Percentiles rank a stretch among this genome's conserved stretches.
Evolutionary conservation across 495 filamentous ascomycete species (phyloP).

Genomic region (Tuber brumale): DNA sequence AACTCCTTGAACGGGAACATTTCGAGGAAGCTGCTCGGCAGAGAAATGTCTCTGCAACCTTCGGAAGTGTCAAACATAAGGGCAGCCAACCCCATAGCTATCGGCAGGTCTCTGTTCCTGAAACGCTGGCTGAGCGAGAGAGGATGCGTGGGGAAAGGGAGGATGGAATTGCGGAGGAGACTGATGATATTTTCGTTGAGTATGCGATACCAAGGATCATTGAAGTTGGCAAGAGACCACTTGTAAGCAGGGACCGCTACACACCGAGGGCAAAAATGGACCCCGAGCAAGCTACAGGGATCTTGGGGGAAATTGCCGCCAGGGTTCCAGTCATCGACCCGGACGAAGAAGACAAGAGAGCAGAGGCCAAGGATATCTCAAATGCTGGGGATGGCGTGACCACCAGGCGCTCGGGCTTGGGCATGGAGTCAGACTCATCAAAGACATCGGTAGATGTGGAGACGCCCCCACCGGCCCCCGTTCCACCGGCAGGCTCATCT

Average conservation of each 20-base stretch:
- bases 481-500: conserved; percentile 16
- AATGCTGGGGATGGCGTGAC: conserved; percentile 56
- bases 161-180: conserved; percentile 29
- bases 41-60: conserved; percentile 32
- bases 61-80: conserved; percentile 23
- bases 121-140: conserved; percentile 34
- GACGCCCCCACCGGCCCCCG: conserved; percentile 48
- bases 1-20: conserved; percentile 45
- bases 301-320: conserved; percentile 72
- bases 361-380: conserved; percentile 28
- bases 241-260: conserved; percentile 24
- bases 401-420: conserved; percentile 69
- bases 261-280: conserved; percentile 68
- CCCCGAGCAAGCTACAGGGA: conserved; percentile 62
- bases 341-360: conserved; percentile 61
- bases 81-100: neutral
- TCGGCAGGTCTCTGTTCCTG: conserved; percentile 28
- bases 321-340: conserved; percentile 68
- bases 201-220: conserved; percentile 47
- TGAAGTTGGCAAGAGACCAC: conserved; percentile 30
- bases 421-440: conserved; percentile 63
- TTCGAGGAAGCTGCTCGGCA: conserved; percentile 51
- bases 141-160: conserved; percentile 20
- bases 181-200: conserved; percentile 44
- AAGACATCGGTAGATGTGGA: conserved; percentile 62